Evolutionary conservation across 2,329 filamentous ascomycete genomes (phyloP), one percentile per base, ranked within the genome.

Genomic region (Alternaria consortialis): DNA sequence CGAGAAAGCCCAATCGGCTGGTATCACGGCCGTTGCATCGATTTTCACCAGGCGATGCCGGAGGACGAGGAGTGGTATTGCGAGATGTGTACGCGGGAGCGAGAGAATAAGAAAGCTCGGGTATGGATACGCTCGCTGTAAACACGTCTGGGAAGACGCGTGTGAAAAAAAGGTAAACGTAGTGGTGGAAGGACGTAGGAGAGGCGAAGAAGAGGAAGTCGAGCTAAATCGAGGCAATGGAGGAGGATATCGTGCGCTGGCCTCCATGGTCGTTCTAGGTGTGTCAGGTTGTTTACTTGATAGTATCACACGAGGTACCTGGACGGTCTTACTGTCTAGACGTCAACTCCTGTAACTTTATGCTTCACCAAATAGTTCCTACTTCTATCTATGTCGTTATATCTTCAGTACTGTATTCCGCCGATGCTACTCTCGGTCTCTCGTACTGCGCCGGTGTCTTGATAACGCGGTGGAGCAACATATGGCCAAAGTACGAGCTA

Each of bases 391-490:
- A 42, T 42, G 32, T n/a, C n/a, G 12, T 51, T 13, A 39, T 13
- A n/a, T 23, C 3, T 32, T 29, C 29, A 12, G 4, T n/a, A 5
- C 13, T 27, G 7, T 20, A 9, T 15, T 12, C 13, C 7, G 4
- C 17, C 11, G 13, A 23, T 6, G 13, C 20, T 17, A 8, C 32
- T 8, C 20, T n/a, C 13, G 46, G 31, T 17, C 53, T 55, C 12
- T 46, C n/a, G 23, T 69, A 67, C 52, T 64, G 56, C 37, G 66
- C 62, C 2, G 60, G 66, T 39, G 53, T 64, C 48, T 57, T 62
- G 40, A 63, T 63, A 7, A 69, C 58, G 31, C 57, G 57, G 42
- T 65, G 67, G 1, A 69, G 39, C 1, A 69, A 27, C 4, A 25
- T 0, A 39, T 69, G 67, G 13, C 65, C 67, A 4, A 60, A 13